Base-by-base conservation (phyloP, 2,329 filamentous ascomycete genomes). In the Pleurostoma richardsiae region DNA sequence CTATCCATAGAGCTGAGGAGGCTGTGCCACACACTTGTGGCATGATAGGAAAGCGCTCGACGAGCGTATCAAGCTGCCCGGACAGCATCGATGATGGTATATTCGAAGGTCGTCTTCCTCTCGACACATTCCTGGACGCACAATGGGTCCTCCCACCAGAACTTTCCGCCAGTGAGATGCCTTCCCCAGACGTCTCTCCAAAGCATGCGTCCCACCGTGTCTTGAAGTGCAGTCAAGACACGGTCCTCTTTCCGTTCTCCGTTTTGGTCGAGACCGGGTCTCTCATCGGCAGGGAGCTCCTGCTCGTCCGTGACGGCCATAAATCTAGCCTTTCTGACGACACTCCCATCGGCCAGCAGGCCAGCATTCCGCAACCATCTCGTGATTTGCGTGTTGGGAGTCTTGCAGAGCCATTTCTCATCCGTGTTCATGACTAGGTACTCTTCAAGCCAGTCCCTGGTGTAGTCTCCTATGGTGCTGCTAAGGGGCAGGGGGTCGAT, bases 121-220 rank as follows among this genome's bases (percentile, higher is more conserved):
- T 71, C 62, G 11, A 72, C 56, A 49, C 80, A 84, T 59, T 84
- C 80, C 39, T 74, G 67, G 3, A 80, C 62, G 47, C 77, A 79
- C 1, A 62, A 68, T 10, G 66, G 61, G 30, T 82, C 74, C 39
- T 84, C 77, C 80, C 80, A 84, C 81, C 81, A 85, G 79, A 79
- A 83, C 40, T 58, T 65, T 5, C 70, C 60, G 0, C 69, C 70
- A 3, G 67, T 70, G 6, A 81, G 71, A 49, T 70, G 74, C 3
- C 59, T 56, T 0, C 80, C 80, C 81, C 80, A 85, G 10, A 80
- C 71, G 54, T 83, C 75, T 55, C 72, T 70, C 81, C 81, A 85
- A 19, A 85, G 63, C 67, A 79, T 73, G 33, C 78, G 70, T 0
- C 78, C 79, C 1, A 79, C 68, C 3, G 75, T 59, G 47, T 70